Evolutionary conservation across 1,284 basidiomycete species (phyloP), one percentile per base, ranked within the genome.

Genomic region (Trichosporon sp.): DNA sequence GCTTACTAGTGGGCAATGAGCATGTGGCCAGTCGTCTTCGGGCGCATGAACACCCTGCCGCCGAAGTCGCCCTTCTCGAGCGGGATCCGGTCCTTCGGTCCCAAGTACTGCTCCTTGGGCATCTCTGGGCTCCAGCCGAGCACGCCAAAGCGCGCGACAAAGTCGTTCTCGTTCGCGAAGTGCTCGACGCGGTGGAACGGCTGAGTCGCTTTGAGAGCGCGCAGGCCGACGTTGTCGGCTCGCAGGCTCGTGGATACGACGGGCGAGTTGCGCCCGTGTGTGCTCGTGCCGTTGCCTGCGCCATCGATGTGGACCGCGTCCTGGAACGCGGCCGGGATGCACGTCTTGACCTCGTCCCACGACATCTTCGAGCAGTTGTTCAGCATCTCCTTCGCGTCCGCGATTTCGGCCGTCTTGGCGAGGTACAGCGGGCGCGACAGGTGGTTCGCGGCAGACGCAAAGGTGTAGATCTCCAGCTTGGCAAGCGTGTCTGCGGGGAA

Each of bases 381-480:
- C 27, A 58, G 27, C 15, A 18, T 12, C 12, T 3, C 15, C 29
- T 29, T 27, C 6, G 53, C 53, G 27, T 58, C 53, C 25, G 53
- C 53, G 7, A 58, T 58, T 27, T 58, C 53, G 3, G 53, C 53
- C 25, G 53, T 58, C 53, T 58, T 58, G 4, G 53, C 25, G 9
- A 58, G 27, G 23, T 58, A 58, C 53, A 58, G 25, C 4, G 53
- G 53, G 7, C 53, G 70, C 32, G 70, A 74, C 44, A 79, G 78
- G 70, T 80, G 79, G 66, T 77, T 79, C n/a, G 77, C 77, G 12
- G 77, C 79, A 0, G 70, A 72, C 5, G 77, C 78, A 64, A 80
- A 80, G 0, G 79, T 79, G 74, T 80, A 80, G 44, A 80, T 70
- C 67, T 80, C 78, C 65, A 79, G 66, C 65, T 77, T 78, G 64